Percentiles rank a stretch among this genome's conserved stretches.
Evolutionary conservation across 1,284 basidiomycete genomes (phyloP).

Genomic region (Meripilus lineatus): DNA sequence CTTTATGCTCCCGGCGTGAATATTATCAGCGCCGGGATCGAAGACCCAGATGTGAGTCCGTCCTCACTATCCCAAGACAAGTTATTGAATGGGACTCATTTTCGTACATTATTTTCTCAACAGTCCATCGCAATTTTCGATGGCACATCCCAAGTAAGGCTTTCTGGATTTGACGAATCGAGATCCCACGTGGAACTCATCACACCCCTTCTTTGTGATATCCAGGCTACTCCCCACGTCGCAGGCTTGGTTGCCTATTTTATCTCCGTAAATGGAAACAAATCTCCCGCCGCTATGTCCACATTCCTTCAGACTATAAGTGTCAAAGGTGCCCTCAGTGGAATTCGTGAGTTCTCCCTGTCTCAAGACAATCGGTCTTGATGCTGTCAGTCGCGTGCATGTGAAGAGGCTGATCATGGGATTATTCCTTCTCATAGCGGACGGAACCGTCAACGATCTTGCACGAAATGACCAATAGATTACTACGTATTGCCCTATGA

Average conservation of each 20-base stretch:
- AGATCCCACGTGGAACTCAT: too few relatives aligned
- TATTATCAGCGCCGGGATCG: conserved; percentile 30
- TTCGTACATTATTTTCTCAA: not conserved
- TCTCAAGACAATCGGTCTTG: too few relatives aligned
- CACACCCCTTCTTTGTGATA: too few relatives aligned
- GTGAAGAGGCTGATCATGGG: too few relatives aligned
- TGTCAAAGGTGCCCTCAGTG: conserved; percentile 22
- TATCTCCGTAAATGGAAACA: conserved; percentile 25
- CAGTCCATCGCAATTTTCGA: conserved; percentile 25
- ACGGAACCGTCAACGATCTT: conserved; percentile 21
- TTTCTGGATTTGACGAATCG: not conserved
- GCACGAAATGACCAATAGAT: conserved; percentile 21
- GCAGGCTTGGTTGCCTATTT: conserved; percentile 33
- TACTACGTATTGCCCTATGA: too few relatives aligned
- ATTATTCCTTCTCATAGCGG: conserved; percentile 12
- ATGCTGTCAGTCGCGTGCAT: not conserved
- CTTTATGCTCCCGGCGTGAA: conserved; percentile 32
- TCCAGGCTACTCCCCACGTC: conserved; percentile 28
- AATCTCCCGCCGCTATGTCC: conserved; percentile 24
- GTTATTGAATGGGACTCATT: not conserved
- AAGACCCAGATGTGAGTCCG: conserved; percentile 20
- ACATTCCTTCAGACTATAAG: conserved; percentile 19
- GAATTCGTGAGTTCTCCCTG: conserved; percentile 21
- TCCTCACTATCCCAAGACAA: not conserved
- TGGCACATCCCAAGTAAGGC: conserved; percentile 26